A percentile compares a stretch with the other conserved stretches of the same genome.
Conservation (phyloP, 2,329 filamentous ascomycete species). For the Exophiala sp. region DNA sequence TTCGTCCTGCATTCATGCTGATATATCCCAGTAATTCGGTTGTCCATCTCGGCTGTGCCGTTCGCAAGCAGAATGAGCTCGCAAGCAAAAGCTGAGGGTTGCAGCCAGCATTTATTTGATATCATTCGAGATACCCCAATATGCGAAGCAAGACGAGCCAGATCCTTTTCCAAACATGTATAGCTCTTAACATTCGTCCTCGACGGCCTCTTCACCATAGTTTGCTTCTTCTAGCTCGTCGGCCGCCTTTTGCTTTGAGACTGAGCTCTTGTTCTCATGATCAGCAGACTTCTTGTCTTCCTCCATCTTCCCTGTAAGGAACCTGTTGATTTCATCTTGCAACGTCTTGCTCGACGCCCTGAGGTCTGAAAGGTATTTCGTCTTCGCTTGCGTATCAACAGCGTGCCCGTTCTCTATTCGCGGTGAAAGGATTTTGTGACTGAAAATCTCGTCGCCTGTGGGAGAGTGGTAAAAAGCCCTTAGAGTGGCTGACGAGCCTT, state of each 20-base stretch:
- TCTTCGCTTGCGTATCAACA: slow-evolving; percentile 37
- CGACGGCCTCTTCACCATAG: slow-evolving; percentile 28
- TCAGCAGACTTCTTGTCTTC: slow-evolving; percentile 47
- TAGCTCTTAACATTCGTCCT: slow-evolving; percentile 30
- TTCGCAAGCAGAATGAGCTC: slow-evolving; percentile 33
- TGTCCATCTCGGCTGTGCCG: slow-evolving; percentile 75
- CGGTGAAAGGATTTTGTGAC: slow-evolving; percentile 7
- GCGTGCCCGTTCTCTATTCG: neutral
- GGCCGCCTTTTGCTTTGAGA: slow-evolving; percentile 44
- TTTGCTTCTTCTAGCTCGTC: slow-evolving; percentile 45
- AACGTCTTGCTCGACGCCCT: slow-evolving; percentile 45
- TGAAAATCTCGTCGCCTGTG: slow-evolving; percentile 11
- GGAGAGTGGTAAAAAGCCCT: slow-evolving; percentile 18
- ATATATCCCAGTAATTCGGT: slow-evolving; percentile 47
- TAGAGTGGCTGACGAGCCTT: slow-evolving; percentile 5
- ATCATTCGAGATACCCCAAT: slow-evolving; percentile 27
- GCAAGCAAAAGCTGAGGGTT: slow-evolving; percentile 25
- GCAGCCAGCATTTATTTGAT: slow-evolving; percentile 4
- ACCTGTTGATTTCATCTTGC: slow-evolving; percentile 55
- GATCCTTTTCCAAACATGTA: neutral
- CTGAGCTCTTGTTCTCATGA: slow-evolving; percentile 28
- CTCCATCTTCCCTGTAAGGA: slow-evolving; percentile 57
- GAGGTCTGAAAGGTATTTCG: slow-evolving; percentile 50
- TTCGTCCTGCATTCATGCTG: neutral
- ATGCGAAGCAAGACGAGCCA: neutral